Evolutionary conservation across 148 eudicot genomes (phyloP).

Genomic region (Persicaria tinctoria): DNA sequence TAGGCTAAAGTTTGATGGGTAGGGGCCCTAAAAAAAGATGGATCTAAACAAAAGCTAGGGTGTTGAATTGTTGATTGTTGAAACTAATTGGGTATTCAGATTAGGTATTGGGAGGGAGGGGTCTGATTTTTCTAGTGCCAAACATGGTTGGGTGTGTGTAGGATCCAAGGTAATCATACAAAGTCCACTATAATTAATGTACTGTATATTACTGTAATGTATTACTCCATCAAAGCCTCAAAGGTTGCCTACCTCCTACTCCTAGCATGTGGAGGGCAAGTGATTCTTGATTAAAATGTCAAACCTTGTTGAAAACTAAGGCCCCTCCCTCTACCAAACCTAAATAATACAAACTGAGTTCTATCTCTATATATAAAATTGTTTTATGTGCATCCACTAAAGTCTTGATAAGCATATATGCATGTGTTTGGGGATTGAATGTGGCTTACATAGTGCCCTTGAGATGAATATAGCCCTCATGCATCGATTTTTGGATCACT

Average conservation of each 20-base stretch:
- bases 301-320: neutral
- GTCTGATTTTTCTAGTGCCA: neutral
- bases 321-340: neutral
- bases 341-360: neutral
- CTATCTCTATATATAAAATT: no score
- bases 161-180: slow-evolving; percentile 5
- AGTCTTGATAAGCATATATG: no score
- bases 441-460: no score
- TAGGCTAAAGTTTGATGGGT: no score
- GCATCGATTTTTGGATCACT: no score
- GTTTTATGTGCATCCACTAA: no score
- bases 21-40: no score
- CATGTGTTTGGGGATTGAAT: no score
- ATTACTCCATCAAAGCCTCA: neutral
- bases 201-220: neutral
- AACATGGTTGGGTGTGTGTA: neutral
- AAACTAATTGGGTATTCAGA: no score
- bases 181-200: neutral
- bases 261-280: neutral
- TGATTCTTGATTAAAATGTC: neutral
- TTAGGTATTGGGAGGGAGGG: neutral
- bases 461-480: no score
- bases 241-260: neutral
- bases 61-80: neutral
- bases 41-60: neutral